Conservation (phyloP, 148 eudicot genomes). For the Chenopodium suecicum region DNA sequence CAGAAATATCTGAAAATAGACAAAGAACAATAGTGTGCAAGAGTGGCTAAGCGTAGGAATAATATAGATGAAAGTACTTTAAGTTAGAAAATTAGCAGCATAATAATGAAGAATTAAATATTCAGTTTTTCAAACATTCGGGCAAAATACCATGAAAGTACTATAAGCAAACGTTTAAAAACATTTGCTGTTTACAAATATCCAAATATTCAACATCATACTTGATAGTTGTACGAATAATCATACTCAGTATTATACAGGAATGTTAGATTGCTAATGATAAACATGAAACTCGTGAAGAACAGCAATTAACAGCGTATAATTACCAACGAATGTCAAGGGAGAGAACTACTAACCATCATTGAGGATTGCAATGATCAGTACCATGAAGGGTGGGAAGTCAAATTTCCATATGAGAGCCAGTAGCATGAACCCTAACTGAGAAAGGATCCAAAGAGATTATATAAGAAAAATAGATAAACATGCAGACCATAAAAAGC, state of each 20-base stretch:
- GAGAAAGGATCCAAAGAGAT: constrained; percentile 1
- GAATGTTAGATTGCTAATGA: not conserved
- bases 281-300: not conserved
- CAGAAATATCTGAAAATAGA: no score
- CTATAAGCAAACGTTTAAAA: not conserved
- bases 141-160: not conserved
- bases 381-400: constrained; percentile 60
- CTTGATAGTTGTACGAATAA: no score
- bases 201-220: not conserved
- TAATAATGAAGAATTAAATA: not conserved
- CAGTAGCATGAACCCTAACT: constrained; percentile 50
- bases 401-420: constrained; percentile 56
- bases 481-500: not conserved
- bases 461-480: not conserved
- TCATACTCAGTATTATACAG: not conserved
- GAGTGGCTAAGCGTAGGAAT: not conserved
- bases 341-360: constrained; percentile 33
- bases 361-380: constrained; percentile 55
- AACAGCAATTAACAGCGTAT: not conserved
- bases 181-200: not conserved
- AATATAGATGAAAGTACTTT: not conserved
- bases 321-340: constrained; percentile 1
- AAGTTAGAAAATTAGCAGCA: not conserved
- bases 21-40: not conserved
- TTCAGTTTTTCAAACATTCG: no score